Conservation (phyloP, 306 rosid species). For the Ormosia emarginata region DNA sequence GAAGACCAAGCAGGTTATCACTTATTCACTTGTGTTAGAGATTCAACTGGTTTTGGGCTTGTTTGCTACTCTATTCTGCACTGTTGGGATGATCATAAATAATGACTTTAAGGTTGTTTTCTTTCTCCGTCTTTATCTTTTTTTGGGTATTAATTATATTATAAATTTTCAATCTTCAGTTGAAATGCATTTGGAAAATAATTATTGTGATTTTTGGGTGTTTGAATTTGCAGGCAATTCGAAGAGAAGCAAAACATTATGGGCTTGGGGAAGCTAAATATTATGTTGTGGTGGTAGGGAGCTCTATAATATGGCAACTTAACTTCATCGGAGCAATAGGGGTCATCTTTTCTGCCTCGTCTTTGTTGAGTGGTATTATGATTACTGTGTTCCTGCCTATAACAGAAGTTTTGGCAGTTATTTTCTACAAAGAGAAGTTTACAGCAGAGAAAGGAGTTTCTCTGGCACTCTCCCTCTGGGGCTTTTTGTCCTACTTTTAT, state of each 20-base stretch:
- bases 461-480: not conserved
- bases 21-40: slow-evolving; percentile 18
- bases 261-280: slow-evolving; percentile 47
- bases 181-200: not conserved
- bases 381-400: slow-evolving; percentile 42
- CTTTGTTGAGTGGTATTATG: slow-evolving; percentile 44
- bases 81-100: not conserved
- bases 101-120: slow-evolving; percentile 35
- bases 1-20: slow-evolving; percentile 42
- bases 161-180: too few species aligned
- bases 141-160: too few species aligned
- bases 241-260: slow-evolving; percentile 19
- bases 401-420: slow-evolving; percentile 44
- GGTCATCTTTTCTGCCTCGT: slow-evolving; percentile 51
- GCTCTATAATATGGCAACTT: slow-evolving; percentile 45
- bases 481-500: not conserved
- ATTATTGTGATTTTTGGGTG: not conserved
- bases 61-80: not conserved
- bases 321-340: slow-evolving; percentile 58
- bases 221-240: slow-evolving; percentile 26
- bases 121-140: not conserved
- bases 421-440: slow-evolving; percentile 22
- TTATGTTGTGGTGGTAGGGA: slow-evolving; percentile 38
- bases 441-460: not conserved
- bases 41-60: not conserved